phyloP scores from a whole-genome alignment of 2,329 filamentous ascomycete species.

The Cadophora gregata region DNA sequence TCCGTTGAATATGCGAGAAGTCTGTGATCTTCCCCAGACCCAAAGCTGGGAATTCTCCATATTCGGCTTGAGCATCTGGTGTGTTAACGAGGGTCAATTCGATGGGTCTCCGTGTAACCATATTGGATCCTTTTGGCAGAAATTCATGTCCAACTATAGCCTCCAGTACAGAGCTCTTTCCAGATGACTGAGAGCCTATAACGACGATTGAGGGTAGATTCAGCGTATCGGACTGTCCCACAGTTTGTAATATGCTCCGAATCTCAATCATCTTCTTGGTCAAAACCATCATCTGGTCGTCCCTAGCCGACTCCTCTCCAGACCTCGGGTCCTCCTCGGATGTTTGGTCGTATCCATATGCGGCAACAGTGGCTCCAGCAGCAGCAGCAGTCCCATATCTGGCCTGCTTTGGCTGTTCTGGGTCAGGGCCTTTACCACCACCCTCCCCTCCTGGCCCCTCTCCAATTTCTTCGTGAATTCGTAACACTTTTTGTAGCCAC shows the following conservation, averaged over 20 bases:
- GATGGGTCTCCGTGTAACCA: constrained; percentile 96
- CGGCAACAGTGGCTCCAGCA: constrained; percentile 73
- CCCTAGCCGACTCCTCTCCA: constrained; percentile 72
- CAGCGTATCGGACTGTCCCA: constrained; percentile 88
- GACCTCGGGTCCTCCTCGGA: constrained; percentile 67
- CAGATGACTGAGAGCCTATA: constrained; percentile 96
- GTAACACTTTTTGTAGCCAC: constrained; percentile 80
- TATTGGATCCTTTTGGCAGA: constrained; percentile 95
- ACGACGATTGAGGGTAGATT: constrained; percentile 98
- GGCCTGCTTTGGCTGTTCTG: constrained; percentile 61
- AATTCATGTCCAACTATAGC: constrained; percentile 98
- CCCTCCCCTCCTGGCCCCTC: constrained; percentile 47
- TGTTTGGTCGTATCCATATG: constrained; percentile 78
- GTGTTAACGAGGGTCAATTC: constrained; percentile 97
- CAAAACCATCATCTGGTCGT: constrained; percentile 99
- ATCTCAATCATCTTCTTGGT: constrained; percentile 99
- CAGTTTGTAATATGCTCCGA: constrained; percentile 84
- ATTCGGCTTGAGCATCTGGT: constrained; percentile 83
- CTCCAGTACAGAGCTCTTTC: constrained; percentile 96
- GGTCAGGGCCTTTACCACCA: constrained; percentile 52
- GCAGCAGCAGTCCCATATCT: constrained; percentile 63
- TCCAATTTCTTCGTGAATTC: constrained; percentile 64
- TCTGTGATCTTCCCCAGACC: constrained; percentile 90
- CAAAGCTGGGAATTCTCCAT: constrained; percentile 94
- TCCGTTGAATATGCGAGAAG: constrained; percentile 90